Evolutionary conservation across 306 rosid species (phyloP), one percentile per base, ranked within the genome.

Genomic region (Begonia loranthoides): DNA sequence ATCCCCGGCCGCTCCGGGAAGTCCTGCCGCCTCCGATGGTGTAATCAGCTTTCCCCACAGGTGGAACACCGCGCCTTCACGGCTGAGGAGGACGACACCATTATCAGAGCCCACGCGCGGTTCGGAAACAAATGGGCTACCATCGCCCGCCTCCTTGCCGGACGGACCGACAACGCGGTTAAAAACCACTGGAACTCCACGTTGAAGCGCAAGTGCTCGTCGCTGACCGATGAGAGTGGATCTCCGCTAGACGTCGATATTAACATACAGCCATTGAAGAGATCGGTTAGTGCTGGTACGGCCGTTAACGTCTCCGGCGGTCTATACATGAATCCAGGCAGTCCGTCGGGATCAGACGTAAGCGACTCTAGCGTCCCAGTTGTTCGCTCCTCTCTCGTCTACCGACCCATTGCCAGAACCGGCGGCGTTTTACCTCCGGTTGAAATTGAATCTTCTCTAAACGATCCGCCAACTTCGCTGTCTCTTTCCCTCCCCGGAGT

Each of bases 151-250:
- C 87, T 90, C 10, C 80, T 90, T 22, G 67, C 67, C 1, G 99
- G 99, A 6, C 72, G 99, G 41, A 90, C 99, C 15, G 99, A 90
- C 57, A 90, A 90, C 99, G 99, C 99, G 0, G 79, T 90, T 13
- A 90, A 90, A 54, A 90, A 90, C 53, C 99, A 90, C 76, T 90
- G 99, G 99, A 90, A 90, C 78, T 90, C 99, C 0, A 90, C 95
- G 28, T 66, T 90, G 50, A 90, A 90, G 66, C 72, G 99, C 6
- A 86, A 86, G 88, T 80, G 88, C 66, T 36, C 74, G 0, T 65
- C 83, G 19, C 51, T 67, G 52, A 50, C 51, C 45, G 59, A 61
- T 6, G 79, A 75, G 11, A 71, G 64, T 1, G 12, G 15, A 0
- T 57, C 41, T 3, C 65, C 49, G 41, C 48, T 28, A 1, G 70